Evolutionary conservation across 805 yeast species (phyloP).

Genomic region (Candida peoriensis): DNA sequence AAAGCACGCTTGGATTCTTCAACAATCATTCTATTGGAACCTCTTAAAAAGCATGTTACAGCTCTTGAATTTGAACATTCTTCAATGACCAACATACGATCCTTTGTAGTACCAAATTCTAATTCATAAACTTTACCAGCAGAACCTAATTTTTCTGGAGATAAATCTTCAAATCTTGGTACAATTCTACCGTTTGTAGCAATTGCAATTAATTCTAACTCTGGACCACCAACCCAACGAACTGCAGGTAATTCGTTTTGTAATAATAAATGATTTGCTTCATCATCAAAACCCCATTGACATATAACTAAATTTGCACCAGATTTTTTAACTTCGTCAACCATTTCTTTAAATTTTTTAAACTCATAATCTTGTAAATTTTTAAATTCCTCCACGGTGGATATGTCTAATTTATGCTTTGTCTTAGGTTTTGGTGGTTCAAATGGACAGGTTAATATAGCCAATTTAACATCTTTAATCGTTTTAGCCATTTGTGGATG

Average conservation of each 20-base stretch:
- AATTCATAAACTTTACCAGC: conserved; percentile 85
- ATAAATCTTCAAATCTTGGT: conserved; percentile 91
- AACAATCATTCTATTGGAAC: conserved; percentile 95
- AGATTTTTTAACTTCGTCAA: conserved; percentile 72
- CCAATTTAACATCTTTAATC: conserved; percentile 77
- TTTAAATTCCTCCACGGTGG: conserved; percentile 90
- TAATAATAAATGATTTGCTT: conserved; percentile 88
- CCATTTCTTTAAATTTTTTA: conserved; percentile 87
- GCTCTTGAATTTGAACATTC: conserved; percentile 83
- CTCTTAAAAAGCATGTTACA: conserved; percentile 90
- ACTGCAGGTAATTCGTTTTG: conserved; percentile 91
- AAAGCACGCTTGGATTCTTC: conserved; percentile 96
- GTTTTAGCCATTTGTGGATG: conserved; percentile 97
- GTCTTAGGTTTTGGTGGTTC: conserved; percentile 99
- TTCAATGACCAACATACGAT: conserved; percentile 92
- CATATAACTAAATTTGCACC: conserved; percentile 97
- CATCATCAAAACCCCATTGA: conserved; percentile 99
- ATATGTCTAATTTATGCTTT: conserved; percentile 91
- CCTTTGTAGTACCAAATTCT: conserved; percentile 94
- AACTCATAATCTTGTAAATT: conserved; percentile 90
- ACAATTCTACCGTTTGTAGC: conserved; percentile 97
- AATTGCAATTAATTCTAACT: conserved; percentile 90
- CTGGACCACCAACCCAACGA: conserved; percentile 99
- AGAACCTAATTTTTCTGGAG: conserved; percentile 74
- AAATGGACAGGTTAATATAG: conserved; percentile 96